These are phyloP conservation scores for Leccinum fibrillosum DNA, from an alignment of 768 basidiomycete genomes.

Conservation along the genomic window DNA sequence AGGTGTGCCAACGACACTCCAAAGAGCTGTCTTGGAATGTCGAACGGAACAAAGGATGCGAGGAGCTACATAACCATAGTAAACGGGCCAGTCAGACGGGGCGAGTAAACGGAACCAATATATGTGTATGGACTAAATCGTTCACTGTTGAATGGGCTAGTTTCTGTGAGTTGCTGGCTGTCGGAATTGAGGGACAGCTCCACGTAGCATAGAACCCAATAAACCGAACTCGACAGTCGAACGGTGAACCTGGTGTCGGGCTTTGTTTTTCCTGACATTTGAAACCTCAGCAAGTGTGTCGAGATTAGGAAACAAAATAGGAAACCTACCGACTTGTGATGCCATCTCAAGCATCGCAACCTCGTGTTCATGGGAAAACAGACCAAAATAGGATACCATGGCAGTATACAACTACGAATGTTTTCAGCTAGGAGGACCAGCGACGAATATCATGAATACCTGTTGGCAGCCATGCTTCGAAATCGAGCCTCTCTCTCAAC, in stretches of 20 bases:
- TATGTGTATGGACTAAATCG: constrained; percentile 51
- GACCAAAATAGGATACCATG: constrained; percentile 66
- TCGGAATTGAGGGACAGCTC: constrained; percentile 67
- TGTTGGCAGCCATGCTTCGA: constrained; percentile 81
- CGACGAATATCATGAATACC: constrained; percentile 11
- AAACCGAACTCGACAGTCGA: constrained; percentile 75
- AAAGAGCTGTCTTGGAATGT: constrained; percentile 56
- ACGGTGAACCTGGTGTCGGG: constrained; percentile 61
- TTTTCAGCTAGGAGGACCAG: constrained; percentile 82
- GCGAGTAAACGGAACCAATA: constrained; percentile 29
- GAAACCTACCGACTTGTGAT: constrained; percentile 70
- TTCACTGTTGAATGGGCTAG: constrained; percentile 45
- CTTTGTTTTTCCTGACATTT: constrained; percentile 48
- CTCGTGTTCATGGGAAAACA: constrained; percentile 69
- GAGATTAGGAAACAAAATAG: constrained; percentile 1
- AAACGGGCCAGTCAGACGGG: neutral
- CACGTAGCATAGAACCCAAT: constrained; percentile 68
- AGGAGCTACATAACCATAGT: constrained; percentile 47
- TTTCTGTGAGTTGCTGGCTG: constrained; percentile 67
- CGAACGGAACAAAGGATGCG: constrained; percentile 56
- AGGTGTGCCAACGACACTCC: constrained; percentile 62
- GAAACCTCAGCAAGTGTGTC: constrained; percentile 5
- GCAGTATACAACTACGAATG: constrained; percentile 75
- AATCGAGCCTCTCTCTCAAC: constrained; percentile 57
- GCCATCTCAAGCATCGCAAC: constrained; percentile 76